A percentile compares a stretch with the other conserved stretches of the same genome.
Evolutionary conservation across 208 protist genomes (phyloP).

Genomic region (Acanthamoeba divionensis): DNA sequence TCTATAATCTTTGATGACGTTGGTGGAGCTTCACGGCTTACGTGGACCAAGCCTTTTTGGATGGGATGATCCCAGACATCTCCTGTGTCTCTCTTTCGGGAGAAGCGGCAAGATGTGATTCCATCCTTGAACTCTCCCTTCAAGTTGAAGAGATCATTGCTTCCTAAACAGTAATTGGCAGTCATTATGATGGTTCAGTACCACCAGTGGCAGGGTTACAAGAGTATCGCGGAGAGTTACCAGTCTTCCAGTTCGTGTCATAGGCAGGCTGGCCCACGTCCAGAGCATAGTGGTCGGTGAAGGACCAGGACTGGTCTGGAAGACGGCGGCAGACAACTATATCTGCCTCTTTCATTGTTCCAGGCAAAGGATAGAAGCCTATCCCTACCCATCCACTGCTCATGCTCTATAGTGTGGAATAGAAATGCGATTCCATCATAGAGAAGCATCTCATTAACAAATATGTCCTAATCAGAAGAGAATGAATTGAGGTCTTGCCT

Average conservation of each 20-base stretch:
- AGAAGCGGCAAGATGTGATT: not conserved
- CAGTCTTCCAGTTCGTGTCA: not conserved
- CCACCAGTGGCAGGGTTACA: not conserved
- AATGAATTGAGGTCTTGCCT: not conserved
- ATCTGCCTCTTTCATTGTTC: slow-evolving; percentile 36
- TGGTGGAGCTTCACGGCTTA: not conserved
- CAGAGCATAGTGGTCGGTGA: not conserved
- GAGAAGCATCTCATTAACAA: not conserved
- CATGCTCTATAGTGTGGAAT: not conserved
- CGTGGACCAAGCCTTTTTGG: not conserved
- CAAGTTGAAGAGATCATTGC: not conserved
- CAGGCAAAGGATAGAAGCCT: not conserved
- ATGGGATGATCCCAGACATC: not conserved
- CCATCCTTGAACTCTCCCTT: not conserved
- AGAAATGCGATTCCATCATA: not conserved
- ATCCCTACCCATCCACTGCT: slow-evolving; percentile 31
- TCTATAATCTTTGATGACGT: not conserved
- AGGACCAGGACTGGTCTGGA: not conserved
- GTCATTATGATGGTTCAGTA: not conserved
- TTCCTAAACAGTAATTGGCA: not conserved
- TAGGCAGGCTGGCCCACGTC: not conserved
- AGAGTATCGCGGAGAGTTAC: not conserved
- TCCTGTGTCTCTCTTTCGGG: not conserved
- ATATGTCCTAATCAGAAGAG: not conserved
- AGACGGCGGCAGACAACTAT: slow-evolving; percentile 9